Evolutionary conservation across 768 basidiomycete species (phyloP), one percentile per base, ranked within the genome.

Genomic region (Solioccasus polychromus): DNA sequence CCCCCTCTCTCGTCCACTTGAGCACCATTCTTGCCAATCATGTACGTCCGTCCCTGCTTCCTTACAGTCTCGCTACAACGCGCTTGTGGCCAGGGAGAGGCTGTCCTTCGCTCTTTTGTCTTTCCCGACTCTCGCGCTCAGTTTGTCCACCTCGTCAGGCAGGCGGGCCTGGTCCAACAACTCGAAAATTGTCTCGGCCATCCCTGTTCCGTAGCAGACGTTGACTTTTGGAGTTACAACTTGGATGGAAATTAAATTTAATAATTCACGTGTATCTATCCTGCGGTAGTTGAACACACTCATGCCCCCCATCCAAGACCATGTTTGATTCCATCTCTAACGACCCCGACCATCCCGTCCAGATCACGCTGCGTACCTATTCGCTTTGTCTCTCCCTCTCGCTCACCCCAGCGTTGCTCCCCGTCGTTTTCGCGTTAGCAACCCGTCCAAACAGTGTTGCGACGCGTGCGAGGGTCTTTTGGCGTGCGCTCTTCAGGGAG

Each of bases 61-160:
- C 37, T n/a, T 24, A 6, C 14, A 39, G 28, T 42, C 43, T 48
- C 22, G 50, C 44, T 43, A 34, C 35, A 63, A 40, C 29, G 19
- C 20, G 29, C 37, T 34, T 48, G 24, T 32, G 28, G 46, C 25
- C 48, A 90, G 88, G 77, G 76, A 29, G 68, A 71, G 22, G 63
- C 74, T 3, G 66, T 92, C 35, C 62, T 89, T 31, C 71, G 65
- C 12, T 66, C 73, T 1, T 88, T 89, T 56, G 66, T 88, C 32
- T 91, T 77, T 56, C 88, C 89, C 2, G 85, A 88, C 45, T 88
- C 89, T 11, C 78, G 88, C 4, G 80, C 77, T 3, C 72, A 76
- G 43, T 82, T 90, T 43, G 52, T 86, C n/a, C 65, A 73, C 39
- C 67, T 88, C 18, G 54, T 89, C 8, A 67, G 63, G 17, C 66